phyloP scores from a whole-genome alignment of 352 stramenopile genomes.

The Thalassiosira livingstoniorum region DNA sequence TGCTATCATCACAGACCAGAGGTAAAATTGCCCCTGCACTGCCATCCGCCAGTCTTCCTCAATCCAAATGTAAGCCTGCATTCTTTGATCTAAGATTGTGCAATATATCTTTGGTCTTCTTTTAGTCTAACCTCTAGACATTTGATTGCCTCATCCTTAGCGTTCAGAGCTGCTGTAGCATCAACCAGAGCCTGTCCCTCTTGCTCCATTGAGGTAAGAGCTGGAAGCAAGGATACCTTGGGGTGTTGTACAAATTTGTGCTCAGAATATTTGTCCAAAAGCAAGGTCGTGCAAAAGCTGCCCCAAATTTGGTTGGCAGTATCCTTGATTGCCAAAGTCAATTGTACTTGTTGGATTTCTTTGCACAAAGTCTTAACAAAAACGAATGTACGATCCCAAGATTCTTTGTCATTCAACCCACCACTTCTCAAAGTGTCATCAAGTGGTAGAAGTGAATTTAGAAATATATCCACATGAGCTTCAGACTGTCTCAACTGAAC shows the following conservation, averaged over 20 bases:
- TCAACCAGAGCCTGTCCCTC: background rate
- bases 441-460: constrained; percentile 5
- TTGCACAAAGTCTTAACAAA: background rate
- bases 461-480: background rate
- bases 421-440: background rate
- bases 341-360: background rate
- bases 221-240: background rate
- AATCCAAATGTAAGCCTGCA: background rate
- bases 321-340: background rate
- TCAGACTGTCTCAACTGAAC: background rate
- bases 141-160: background rate
- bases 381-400: background rate
- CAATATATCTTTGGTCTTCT: background rate
- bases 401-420: background rate
- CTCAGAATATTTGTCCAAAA: background rate
- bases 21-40: background rate
- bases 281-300: background rate
- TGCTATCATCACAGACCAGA: background rate
- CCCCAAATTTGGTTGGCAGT: background rate
- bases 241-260: background rate
- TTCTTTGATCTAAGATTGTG: background rate
- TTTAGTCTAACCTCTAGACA: background rate
- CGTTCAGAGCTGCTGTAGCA: background rate
- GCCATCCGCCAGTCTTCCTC: background rate
- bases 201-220: background rate